Evolutionary conservation across 208 protist genomes (phyloP).

Genomic region (Trichomonas tenax): DNA sequence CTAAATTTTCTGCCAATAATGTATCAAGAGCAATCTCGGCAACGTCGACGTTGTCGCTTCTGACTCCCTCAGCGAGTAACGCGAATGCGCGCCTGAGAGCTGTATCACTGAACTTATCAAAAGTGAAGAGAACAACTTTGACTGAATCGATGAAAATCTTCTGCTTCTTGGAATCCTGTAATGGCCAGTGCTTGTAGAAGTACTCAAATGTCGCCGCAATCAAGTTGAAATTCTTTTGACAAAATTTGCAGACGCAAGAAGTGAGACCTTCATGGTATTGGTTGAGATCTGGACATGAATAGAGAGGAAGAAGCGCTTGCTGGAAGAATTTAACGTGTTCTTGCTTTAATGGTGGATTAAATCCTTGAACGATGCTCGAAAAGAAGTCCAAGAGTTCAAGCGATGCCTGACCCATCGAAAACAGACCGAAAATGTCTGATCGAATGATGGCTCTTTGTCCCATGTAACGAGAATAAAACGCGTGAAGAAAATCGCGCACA

Average conservation of each 20-base stretch:
- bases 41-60: neutral
- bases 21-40: neutral
- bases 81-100: neutral
- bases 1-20: neutral
- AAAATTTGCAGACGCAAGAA: neutral
- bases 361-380: neutral
- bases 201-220: neutral
- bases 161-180: neutral
- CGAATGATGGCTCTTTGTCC: neutral
- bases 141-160: neutral
- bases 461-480: neutral
- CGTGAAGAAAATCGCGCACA: neutral
- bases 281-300: neutral
- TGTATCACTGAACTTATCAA: neutral
- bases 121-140: neutral
- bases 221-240: neutral
- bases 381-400: neutral
- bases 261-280: neutral
- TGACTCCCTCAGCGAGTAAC: neutral
- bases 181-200: neutral
- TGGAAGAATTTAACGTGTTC: neutral
- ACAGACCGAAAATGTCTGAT: neutral
- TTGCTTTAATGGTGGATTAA: neutral
- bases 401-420: neutral
- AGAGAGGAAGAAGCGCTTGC: neutral